Evolutionary conservation across 2,329 filamentous ascomycete species (phyloP), one percentile per base, ranked within the genome.

Genomic region (Fusarium irregulare): DNA sequence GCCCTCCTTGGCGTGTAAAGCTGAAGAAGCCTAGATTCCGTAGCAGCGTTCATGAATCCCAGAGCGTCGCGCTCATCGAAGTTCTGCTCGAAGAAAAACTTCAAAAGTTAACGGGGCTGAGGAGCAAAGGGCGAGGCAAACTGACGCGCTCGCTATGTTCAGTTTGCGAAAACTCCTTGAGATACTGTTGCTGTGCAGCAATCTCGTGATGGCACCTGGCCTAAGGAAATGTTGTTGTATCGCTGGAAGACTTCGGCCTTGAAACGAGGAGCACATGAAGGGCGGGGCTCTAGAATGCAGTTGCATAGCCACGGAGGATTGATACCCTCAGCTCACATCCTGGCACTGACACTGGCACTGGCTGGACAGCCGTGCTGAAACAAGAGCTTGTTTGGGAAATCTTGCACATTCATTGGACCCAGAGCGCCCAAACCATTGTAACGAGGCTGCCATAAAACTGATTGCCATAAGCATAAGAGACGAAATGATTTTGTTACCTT

Each of bases 381-480:
- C 16, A 9, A 37, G 32, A 37, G 32, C 16, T 18, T 9, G 5
- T 37, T 37, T 37, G 5, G 9, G 10, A n/a, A 37, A 11, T 3
- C 11, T 37, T 37, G 10, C 10, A 11, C 34, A 11, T 1, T 37
- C 5, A n/a, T 37, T n/a, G 34, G 18, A 37, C 34, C 34, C 34
- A 37, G 18, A 37, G 18, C 34, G 4, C 6, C 1, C 18, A 6
- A 0, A 37, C 0, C 34, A 11, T 6, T 37, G 6, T 11, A 1
- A 37, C 32, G 2, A n/a, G 18, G 18, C 16, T n/a, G 18, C 7
- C 10, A 37, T 37, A 11, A n/a, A 7, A 37, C 18, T 37, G 34
- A 18, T 4, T 37, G 34, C 0, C 18, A 37, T 7, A 37, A 37
- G 34, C 34, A 37, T n/a, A n/a, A 37, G 18, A n/a, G 34, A 37